phyloP scores from a whole-genome alignment of 2,329 filamentous ascomycete species.

The Claviceps arundinis region DNA sequence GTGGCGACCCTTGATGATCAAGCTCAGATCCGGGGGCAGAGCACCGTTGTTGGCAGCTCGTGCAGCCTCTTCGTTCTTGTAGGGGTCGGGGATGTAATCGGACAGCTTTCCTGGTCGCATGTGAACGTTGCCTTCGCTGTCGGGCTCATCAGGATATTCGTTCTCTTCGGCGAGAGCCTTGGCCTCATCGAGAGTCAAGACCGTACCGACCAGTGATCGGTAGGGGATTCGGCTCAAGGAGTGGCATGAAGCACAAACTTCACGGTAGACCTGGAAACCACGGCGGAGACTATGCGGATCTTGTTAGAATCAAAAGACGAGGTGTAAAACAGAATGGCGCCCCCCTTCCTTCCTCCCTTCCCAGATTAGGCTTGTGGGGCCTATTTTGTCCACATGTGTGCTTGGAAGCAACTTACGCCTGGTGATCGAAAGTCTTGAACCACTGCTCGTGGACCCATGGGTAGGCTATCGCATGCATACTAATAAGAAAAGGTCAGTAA shows the following conservation, averaged over 20 bases:
- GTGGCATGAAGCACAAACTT: conserved; percentile 97
- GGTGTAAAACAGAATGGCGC: background rate
- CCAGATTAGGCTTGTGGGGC: too few relatives aligned
- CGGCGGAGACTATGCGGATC: conserved; percentile 64
- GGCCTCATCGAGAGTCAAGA: conserved; percentile 95
- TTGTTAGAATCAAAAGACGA: background rate
- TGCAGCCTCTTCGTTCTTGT: conserved; percentile 98
- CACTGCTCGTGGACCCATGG: conserved; percentile 91
- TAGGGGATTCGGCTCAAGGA: conserved; percentile 90
- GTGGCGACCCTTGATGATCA: conserved; percentile 96
- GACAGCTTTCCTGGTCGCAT: conserved; percentile 98
- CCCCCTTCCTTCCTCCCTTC: background rate
- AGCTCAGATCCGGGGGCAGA: conserved; percentile 87
- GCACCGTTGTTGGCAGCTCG: conserved; percentile 98
- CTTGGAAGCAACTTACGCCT: conserved; percentile 53
- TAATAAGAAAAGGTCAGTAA: conserved; percentile 28
- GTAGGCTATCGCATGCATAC: conserved; percentile 82
- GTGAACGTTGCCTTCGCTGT: conserved; percentile 95
- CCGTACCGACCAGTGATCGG: conserved; percentile 75
- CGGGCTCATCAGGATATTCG: conserved; percentile 96
- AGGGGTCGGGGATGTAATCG: conserved; percentile 87
- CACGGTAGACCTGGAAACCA: conserved; percentile 98
- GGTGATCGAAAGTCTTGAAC: conserved; percentile 93
- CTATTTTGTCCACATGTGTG: background rate
- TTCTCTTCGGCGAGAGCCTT: conserved; percentile 95